Evolutionary conservation across 192 early-diverging fungal genomes (phyloP).

Genomic region (Mortierella hygrophila): DNA sequence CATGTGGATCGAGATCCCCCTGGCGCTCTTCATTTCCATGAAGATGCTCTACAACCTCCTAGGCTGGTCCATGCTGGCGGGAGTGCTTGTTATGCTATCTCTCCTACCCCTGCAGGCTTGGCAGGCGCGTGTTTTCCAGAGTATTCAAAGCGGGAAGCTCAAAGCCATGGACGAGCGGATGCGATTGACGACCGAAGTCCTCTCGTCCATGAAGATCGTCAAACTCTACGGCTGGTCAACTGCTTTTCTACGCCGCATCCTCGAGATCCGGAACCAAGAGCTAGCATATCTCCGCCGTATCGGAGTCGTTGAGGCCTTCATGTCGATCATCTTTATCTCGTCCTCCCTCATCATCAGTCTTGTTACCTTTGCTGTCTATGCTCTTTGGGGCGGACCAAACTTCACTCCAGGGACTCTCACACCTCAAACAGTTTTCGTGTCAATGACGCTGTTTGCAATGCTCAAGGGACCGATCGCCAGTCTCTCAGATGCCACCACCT

Average conservation of each 20-base stretch:
- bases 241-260: conserved; percentile 41
- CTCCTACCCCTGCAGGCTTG: conserved; percentile 49
- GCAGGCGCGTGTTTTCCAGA: conserved; percentile 28
- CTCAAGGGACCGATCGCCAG: conserved; percentile 66
- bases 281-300: conserved; percentile 25
- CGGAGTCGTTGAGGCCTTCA: conserved; percentile 39
- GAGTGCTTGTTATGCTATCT: conserved; percentile 25
- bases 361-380: conserved; percentile 37
- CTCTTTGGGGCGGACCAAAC: conserved; percentile 40
- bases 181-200: conserved; percentile 51
- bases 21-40: conserved; percentile 40
- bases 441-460: conserved; percentile 72
- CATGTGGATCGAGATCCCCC: conserved; percentile 34
- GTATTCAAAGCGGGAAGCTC: conserved; percentile 34
- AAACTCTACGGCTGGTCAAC: conserved; percentile 56
- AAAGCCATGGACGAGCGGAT: conserved; percentile 55
- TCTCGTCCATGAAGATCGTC: conserved; percentile 49
- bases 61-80: conserved; percentile 44
- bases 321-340: conserved; percentile 49
- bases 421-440: conserved; percentile 70
- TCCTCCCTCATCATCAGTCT: conserved; percentile 50
- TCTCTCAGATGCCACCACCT: conserved; percentile 72
- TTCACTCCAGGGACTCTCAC: conserved; percentile 45
- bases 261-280: conserved; percentile 30
- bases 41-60: conserved; percentile 38